These are phyloP conservation scores for Protea cynaroides DNA, from an alignment of 164 flowering plant species.

Conservation along the genomic window DNA sequence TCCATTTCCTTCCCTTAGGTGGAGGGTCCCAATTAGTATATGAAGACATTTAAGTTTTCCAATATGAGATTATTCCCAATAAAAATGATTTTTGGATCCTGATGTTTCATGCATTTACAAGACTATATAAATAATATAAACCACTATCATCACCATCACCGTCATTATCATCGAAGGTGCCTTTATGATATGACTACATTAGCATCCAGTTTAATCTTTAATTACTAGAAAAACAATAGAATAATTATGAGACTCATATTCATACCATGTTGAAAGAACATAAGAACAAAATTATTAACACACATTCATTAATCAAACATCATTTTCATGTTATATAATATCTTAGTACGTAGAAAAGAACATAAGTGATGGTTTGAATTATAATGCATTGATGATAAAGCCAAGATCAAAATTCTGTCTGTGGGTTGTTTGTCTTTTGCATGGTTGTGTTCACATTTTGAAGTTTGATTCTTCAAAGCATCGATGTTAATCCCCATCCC, in stretches of 20 bases:
- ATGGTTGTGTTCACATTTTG: constrained; percentile 13
- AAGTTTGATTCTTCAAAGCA: constrained; percentile 19
- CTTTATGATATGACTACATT: not conserved
- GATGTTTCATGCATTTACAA: not conserved
- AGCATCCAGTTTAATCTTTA: too few species aligned
- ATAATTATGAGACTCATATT: too few species aligned
- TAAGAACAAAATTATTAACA: not conserved
- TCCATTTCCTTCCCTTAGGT: too few species aligned
- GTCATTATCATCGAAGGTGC: too few species aligned
- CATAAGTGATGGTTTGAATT: constrained; percentile 18
- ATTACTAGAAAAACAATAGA: not conserved
- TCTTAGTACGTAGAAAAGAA: not conserved
- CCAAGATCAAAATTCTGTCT: too few species aligned
- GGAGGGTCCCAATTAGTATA: too few species aligned
- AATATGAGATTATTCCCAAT: too few species aligned
- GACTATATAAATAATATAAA: not conserved
- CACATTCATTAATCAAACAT: constrained; percentile 2
- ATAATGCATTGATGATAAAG: too few species aligned
- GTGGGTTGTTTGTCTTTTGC: constrained; percentile 3
- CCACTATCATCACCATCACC: not conserved
- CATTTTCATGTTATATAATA: constrained; percentile 7
- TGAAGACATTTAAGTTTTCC: too few species aligned
- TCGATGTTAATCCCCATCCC: constrained; percentile 19
- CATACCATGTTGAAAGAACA: too few species aligned
- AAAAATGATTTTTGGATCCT: not conserved